Base-by-base conservation (phyloP, 2,329 filamentous ascomycete genomes). In the Botrytis fragariae region DNA sequence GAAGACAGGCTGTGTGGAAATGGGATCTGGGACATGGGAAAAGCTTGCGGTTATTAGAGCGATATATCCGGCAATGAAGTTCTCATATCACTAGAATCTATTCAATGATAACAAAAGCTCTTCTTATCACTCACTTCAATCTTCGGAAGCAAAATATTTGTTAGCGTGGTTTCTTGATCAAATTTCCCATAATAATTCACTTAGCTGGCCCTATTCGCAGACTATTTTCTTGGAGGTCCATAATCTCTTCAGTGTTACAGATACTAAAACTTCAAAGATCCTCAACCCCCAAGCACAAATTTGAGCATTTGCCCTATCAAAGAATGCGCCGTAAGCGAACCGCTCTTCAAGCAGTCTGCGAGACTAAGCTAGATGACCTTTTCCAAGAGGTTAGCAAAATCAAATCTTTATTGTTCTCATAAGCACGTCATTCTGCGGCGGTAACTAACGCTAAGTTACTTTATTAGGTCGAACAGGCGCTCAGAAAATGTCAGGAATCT, bases 371-470 rank as follows among this genome's bases (percentile, higher is more conserved):
- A 12, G 20, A 18, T 7, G 18, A n/a, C 2, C 29, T 20, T 1
- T 18, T 37, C 2, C n/a, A 14, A 16, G 3, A 8, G 29, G 63
- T 18, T 25, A 37, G 9, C 10, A 25, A 29, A 25, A 0, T 8
- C 3, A 32, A 32, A 2, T 0, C 4, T 35, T 25, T 10, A 7
- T 45, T 0, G 44, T 35, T 20, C 14, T 10, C 20, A 63, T 42
- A 5, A 3, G 8, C 62, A 16, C 2, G 8, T 51, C 22, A 5
- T 51, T 45, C 0, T 45, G n/a, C 2, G 0, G 1, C 9, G 0
- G 6, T 25, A 29, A 42, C 37, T 62, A 7, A 62, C 25, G 0
- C 35, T 29, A 4, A 0, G 0, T 3, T 63, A 4, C 9, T 16
- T 42, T 14, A n/a, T 12, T 45, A 64, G 39, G 29, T 64, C 16